These are phyloP conservation scores for Haematococcus lacustris DNA, from an alignment of 139 green algal species.

Conservation along the genomic window DNA sequence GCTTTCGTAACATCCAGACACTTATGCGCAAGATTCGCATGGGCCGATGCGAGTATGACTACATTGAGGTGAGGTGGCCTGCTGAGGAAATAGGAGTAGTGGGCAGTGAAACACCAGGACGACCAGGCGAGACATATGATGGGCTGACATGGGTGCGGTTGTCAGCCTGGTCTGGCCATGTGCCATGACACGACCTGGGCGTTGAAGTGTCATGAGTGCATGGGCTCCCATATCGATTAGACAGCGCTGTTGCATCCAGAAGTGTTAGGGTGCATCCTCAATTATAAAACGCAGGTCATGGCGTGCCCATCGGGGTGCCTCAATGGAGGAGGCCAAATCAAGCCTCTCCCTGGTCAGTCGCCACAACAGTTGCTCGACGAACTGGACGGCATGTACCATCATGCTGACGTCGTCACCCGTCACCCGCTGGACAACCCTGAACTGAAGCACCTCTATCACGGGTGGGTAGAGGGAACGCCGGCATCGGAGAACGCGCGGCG, in stretches of 20 bases:
- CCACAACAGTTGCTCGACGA: conserved; percentile 41
- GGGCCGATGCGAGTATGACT: conserved; percentile 75
- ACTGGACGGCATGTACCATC: conserved; percentile 45
- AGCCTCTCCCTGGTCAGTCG: conserved; percentile 25
- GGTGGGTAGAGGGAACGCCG: conserved; percentile 18
- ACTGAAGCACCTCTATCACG: conserved; percentile 48
- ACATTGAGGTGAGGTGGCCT: conserved; percentile 72
- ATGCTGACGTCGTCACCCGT: conserved; percentile 17
- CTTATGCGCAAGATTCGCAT: conserved; percentile 84
- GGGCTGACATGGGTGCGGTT: background rate
- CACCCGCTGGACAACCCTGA: conserved; percentile 24
- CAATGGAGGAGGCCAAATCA: conserved; percentile 90
- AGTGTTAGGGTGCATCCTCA: too few relatives aligned
- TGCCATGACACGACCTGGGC: background rate
- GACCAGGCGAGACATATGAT: too few relatives aligned
- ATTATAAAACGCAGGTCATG: conserved; percentile 78
- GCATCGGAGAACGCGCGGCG: conserved; percentile 22
- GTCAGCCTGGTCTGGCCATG: background rate
- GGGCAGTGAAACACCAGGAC: too few relatives aligned
- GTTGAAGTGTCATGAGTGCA: background rate
- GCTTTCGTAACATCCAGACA: conserved; percentile 96
- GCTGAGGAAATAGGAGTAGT: background rate
- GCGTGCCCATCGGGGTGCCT: conserved; percentile 90
- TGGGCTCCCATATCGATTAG: background rate
- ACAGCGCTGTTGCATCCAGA: background rate